Conservation (phyloP, 257 asterid genomes). For the Apocynum venetum region DNA sequence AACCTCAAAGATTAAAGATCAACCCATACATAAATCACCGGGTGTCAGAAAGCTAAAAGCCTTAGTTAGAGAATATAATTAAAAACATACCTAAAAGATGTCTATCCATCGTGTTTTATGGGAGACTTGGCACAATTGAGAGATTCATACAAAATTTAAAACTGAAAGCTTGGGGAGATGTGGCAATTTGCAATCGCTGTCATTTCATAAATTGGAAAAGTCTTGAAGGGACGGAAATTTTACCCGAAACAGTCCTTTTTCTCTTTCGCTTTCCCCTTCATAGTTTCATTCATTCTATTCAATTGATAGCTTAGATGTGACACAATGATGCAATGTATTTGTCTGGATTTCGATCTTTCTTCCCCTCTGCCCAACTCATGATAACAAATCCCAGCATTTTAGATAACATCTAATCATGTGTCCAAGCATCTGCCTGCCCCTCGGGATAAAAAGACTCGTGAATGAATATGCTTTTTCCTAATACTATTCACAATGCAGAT, state of each 20-base stretch:
- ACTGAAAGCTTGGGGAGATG: neutral
- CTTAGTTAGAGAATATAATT: neutral
- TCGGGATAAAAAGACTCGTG: no score
- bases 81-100: neutral
- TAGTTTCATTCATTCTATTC: neutral
- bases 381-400: neutral
- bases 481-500: no score
- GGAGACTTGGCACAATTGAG: neutral
- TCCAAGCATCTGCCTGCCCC: no score
- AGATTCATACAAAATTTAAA: neutral
- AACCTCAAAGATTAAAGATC: no score
- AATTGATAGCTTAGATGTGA: neutral
- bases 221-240: neutral
- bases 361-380: neutral
- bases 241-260: neutral
- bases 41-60: neutral
- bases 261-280: neutral
- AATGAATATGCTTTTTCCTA: no score
- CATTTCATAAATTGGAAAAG: neutral
- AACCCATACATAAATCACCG: no score
- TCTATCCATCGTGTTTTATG: no score
- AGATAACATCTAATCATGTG: no score
- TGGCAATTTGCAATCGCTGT: neutral
- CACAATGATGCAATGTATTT: neutral
- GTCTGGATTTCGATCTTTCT: neutral